These are phyloP conservation scores for Primulina tabacum DNA, from an alignment of 257 asterid species.

Conservation along the genomic window DNA sequence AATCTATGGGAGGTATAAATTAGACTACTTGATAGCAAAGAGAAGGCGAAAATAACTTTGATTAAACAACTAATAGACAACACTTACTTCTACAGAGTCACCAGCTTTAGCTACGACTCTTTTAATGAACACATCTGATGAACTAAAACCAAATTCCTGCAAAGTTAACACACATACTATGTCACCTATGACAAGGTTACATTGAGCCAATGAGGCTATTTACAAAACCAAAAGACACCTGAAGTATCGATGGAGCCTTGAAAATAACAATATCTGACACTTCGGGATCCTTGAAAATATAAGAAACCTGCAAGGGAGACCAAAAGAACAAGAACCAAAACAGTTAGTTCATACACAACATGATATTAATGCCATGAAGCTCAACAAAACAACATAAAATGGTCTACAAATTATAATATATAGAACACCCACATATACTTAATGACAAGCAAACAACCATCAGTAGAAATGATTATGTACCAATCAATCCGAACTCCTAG, in stretches of 20 bases:
- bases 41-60: conserved; percentile 12
- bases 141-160: conserved; percentile 67
- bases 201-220: background rate
- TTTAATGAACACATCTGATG: conserved; percentile 80
- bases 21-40: conserved; percentile 17
- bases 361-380: background rate
- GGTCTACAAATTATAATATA: conserved; percentile 1
- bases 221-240: no score
- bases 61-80: background rate
- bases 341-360: background rate
- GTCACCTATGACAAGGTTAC: background rate
- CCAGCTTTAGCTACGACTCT: conserved; percentile 93
- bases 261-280: no score
- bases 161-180: conserved; percentile 19
- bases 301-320: no score
- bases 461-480: background rate
- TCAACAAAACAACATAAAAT: background rate
- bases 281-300: no score
- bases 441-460: background rate
- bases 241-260: no score
- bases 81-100: conserved; percentile 74
- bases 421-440: background rate
- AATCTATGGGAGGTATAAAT: conserved; percentile 44
- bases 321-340: no score
- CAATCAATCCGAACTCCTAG: no score